These are phyloP conservation scores for Solanum rostratum DNA, from an alignment of 257 asterid species.

Conservation along the genomic window DNA sequence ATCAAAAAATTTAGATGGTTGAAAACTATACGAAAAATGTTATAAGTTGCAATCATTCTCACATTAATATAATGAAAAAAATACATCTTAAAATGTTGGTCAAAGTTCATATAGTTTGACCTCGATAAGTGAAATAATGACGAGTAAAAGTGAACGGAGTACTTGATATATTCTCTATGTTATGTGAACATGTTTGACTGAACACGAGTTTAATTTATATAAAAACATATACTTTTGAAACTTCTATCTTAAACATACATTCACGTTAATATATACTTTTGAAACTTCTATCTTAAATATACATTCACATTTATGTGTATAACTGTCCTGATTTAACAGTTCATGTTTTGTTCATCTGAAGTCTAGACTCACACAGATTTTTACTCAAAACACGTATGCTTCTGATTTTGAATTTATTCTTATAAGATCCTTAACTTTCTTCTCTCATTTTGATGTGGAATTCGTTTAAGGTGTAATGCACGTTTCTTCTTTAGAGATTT, in stretches of 20 bases:
- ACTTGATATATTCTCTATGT: too few relatives aligned
- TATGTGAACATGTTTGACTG: background rate
- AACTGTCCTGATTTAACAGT: background rate
- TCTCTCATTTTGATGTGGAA: background rate
- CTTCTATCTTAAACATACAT: background rate
- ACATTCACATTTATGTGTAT: background rate
- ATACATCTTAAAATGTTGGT: too few relatives aligned
- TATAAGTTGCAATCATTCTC: too few relatives aligned
- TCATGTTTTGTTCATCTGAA: background rate
- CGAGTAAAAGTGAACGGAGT: too few relatives aligned
- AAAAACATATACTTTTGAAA: background rate
- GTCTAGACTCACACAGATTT: background rate
- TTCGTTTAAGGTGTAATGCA: background rate
- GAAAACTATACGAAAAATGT: too few relatives aligned
- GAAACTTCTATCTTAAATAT: background rate
- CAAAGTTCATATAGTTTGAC: too few relatives aligned
- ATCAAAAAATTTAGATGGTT: too few relatives aligned
- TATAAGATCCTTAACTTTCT: background rate
- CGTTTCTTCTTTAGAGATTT: background rate
- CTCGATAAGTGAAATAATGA: too few relatives aligned
- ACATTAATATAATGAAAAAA: too few relatives aligned
- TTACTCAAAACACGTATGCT: background rate
- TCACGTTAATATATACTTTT: fast-evolving
- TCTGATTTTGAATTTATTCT: background rate
- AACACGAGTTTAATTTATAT: background rate